Conservation (phyloP, 306 rosid genomes). For the Trifolium fragiferum region DNA sequence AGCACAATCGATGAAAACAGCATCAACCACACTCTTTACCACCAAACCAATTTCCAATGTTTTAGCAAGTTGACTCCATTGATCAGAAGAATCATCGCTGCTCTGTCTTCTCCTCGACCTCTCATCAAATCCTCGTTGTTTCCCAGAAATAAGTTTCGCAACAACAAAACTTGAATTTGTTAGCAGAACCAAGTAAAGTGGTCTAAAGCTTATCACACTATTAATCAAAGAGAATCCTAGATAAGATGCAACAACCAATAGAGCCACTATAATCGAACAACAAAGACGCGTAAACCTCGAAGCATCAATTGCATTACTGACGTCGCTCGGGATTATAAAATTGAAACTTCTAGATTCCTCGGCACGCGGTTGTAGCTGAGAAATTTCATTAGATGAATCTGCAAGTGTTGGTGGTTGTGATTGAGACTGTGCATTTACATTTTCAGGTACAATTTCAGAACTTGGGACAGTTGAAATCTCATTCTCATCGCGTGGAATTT, state of each 20-base stretch:
- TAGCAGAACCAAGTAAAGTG: slow-evolving; percentile 66
- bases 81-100: not conserved
- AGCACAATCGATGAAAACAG: slow-evolving; percentile 77
- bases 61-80: slow-evolving; percentile 54
- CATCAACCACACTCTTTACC: slow-evolving; percentile 60
- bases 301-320: slow-evolving; percentile 62
- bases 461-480: slow-evolving; percentile 36
- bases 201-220: slow-evolving; percentile 57
- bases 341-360: slow-evolving; percentile 37
- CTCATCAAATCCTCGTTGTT: slow-evolving; percentile 41
- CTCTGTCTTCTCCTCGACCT: slow-evolving; percentile 31
- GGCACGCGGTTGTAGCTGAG: not conserved
- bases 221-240: slow-evolving; percentile 56
- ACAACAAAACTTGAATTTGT: slow-evolving; percentile 67
- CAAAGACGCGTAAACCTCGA: slow-evolving; percentile 57
- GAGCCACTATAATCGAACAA: slow-evolving; percentile 60
- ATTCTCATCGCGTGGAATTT: slow-evolving; percentile 18
- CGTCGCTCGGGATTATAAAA: slow-evolving; percentile 51
- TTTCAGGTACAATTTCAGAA: slow-evolving; percentile 44
- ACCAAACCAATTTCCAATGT: slow-evolving; percentile 56
- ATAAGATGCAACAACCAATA: slow-evolving; percentile 58
- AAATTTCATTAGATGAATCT: slow-evolving; percentile 38
- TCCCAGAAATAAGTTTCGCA: slow-evolving; percentile 50
- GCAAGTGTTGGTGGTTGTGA: slow-evolving; percentile 21
- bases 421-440: not conserved